Conservation (phyloP, 108 stramenopile species). For the Conticribra weissflogii region DNA sequence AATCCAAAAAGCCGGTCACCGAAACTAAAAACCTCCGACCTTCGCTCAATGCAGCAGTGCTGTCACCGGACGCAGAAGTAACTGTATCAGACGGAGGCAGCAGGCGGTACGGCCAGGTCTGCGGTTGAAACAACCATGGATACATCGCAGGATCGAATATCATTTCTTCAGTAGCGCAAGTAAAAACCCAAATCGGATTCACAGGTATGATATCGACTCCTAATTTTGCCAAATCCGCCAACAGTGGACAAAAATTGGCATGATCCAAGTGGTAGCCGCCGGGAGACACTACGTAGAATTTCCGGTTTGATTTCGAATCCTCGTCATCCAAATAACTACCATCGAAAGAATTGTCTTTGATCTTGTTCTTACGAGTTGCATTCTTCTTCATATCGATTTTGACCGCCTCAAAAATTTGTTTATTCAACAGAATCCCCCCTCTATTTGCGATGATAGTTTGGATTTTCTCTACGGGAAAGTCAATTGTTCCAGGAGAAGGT, state of each 20-base stretch:
- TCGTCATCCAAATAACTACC: too few relatives aligned
- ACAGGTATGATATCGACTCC: conserved; percentile 54
- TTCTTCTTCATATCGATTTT: conserved; percentile 36
- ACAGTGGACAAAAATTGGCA: conserved; percentile 13
- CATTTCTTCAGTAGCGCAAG: conserved; percentile 48
- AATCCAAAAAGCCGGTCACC: conserved; percentile 67
- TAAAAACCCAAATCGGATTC: conserved; percentile 67
- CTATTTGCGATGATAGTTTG: conserved; percentile 50
- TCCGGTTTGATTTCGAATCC: conserved; percentile 35
- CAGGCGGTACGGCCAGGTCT: conserved; percentile 51
- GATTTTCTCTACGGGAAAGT: conserved; percentile 52
- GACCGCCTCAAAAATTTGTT: conserved; percentile 60
- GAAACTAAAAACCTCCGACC: conserved; percentile 41
- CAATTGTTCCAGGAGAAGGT: conserved; percentile 29
- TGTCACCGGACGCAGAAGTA: too few relatives aligned
- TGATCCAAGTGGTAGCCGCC: conserved; percentile 17
- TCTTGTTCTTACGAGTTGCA: conserved; percentile 26
- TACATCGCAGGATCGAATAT: conserved; percentile 37
- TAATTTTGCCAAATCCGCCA: conserved; percentile 38
- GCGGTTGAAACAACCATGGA: conserved; percentile 60
- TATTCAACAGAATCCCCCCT: conserved; percentile 68
- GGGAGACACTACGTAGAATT: conserved; percentile 37
- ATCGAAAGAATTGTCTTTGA: too few relatives aligned
- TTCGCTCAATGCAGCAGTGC: conserved; percentile 3
- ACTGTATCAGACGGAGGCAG: conserved; percentile 14